Evolutionary conservation across 768 basidiomycete genomes (phyloP), one percentile per base, ranked within the genome.

Genomic region (Rhizopogon vulgaris): DNA sequence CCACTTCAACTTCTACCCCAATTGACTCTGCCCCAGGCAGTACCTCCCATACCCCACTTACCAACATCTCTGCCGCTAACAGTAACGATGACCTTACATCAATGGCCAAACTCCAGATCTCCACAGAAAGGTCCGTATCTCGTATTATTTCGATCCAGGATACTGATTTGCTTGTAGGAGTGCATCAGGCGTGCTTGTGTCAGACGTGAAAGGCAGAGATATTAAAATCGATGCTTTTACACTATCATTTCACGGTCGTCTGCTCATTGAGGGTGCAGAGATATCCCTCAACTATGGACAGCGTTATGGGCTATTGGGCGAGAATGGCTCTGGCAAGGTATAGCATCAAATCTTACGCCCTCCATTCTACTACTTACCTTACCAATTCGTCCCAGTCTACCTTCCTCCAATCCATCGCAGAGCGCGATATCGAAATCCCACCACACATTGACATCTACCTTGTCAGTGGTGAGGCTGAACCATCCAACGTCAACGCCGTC

Each of bases 261-360:
- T 95, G 27, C 78, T 90, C 55, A 77, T 90, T 52, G 83, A 85
- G 53, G 64, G 64, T 41, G 76, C 78, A 4, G 82, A 86, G 68
- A 78, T 92, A 46, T 71, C 87, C 3, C 83, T 92, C 56, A 92
- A 92, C 66, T 92, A 94, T 59, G 92, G 92, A 0, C 90, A 94
- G 64, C 75, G 91, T 58, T 99, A 99, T 63, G 96, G 96, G 69
- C 77, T 99, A 30, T 76, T 99, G 39, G 95, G 95, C 36, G 93
- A 97, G 69, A 98, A 99, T 66, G 95, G 95, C 30, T 94, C 90
- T n/a, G 95, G 95, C 74, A 99, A 99, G 84, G 94, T 94, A 51
- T 40, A 43, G 61, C 60, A 36, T 22, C 36, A 49, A 0, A 43
- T 43, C 40, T 43, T 27, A 43, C 6, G 49, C 51, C 46, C 39